Base-by-base conservation (phyloP, 2,329 filamentous ascomycete species). In the Pestalotiopsis sp. region DNA sequence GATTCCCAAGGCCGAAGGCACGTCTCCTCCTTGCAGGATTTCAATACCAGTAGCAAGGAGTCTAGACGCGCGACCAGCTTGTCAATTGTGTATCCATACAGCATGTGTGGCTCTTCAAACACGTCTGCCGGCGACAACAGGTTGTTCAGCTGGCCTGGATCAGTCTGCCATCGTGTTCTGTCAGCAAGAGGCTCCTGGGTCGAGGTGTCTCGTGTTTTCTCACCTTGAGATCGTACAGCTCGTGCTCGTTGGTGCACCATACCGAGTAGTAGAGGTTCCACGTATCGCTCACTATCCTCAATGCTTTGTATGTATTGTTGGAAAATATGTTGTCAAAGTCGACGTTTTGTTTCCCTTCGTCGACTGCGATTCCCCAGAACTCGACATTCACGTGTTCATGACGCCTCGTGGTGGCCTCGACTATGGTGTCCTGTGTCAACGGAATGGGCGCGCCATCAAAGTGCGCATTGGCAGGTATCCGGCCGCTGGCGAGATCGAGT, bases 201-300 rank as follows among this genome's bases (percentile, higher is more conserved):
- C 9, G 4, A 58, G 56, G 9, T 31, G 31, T 23, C 14, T 23
- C 6, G n/a, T 45, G 20, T 20, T 6, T n/a, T 14, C 20, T 14
- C 20, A 86, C 88, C 73, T 82, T 85, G 52, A 91, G 73, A 70
- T 92, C 84, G 74, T 92, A 93, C 2, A 91, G 82, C 75, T 92
- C 90, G 66, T 88, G 86, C 74, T 92, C 90, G 61, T 88, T 88
- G 17, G 80, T 91, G 74, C 91, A 93, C 90, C 90, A 92, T 0
- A 91, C 88, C 0, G 88, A 85, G 73, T 66, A 66, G 17, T 56
- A 57, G 12, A 66, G 23, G n/a, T 57, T 66, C 11, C 20, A 66
- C 14, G 7, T 2, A 17, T 25, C 14, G 27, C 68, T 65, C 6
- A 83, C 73, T 0, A 85, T 70, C n/a, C 84, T 78, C 2, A 85